Evolutionary conservation across 1,139 yeast species (phyloP).

Genomic region (Kodamaea sp.): DNA sequence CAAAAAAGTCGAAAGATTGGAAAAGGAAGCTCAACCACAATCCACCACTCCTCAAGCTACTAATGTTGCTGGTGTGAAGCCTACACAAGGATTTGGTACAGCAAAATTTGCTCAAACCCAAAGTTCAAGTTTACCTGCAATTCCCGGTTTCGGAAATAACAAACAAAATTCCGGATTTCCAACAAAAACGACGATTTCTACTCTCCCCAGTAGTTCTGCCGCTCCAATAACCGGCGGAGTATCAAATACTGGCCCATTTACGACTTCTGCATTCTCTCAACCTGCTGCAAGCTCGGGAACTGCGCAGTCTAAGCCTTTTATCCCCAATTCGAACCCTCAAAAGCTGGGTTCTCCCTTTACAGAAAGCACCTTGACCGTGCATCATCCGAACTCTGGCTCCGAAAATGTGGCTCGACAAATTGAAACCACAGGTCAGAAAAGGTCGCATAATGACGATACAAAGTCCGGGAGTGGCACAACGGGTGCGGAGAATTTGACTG

Average conservation of each 20-base stretch:
- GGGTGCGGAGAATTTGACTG: too few species aligned
- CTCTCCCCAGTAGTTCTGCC: not conserved
- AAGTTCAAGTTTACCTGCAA: not conserved
- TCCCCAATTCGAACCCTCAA: conserved; percentile 4
- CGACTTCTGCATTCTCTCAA: too few species aligned
- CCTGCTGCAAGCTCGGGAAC: not conserved
- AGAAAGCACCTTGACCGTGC: conserved; percentile 33
- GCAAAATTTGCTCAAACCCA: too few species aligned
- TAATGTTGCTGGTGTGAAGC: not conserved
- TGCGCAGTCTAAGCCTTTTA: not conserved
- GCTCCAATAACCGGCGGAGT: not conserved
- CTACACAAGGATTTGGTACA: too few species aligned
- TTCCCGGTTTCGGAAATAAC: conserved; percentile 1
- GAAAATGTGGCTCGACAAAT: too few species aligned
- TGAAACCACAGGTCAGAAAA: too few species aligned
- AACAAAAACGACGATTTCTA: not conserved
- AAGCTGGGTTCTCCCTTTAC: conserved; percentile 23
- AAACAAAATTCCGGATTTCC: not conserved
- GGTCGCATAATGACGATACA: too few species aligned
- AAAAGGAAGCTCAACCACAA: conserved; percentile 15
- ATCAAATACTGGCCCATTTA: not conserved
- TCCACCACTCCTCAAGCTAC: not conserved
- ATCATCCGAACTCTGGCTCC: conserved; percentile 20
- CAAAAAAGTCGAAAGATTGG: conserved; percentile 39
- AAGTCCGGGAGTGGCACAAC: too few species aligned